Evolutionary conservation across 169 alveolate species (phyloP), one percentile per base, ranked within the genome.

Genomic region (Theileria equi): DNA sequence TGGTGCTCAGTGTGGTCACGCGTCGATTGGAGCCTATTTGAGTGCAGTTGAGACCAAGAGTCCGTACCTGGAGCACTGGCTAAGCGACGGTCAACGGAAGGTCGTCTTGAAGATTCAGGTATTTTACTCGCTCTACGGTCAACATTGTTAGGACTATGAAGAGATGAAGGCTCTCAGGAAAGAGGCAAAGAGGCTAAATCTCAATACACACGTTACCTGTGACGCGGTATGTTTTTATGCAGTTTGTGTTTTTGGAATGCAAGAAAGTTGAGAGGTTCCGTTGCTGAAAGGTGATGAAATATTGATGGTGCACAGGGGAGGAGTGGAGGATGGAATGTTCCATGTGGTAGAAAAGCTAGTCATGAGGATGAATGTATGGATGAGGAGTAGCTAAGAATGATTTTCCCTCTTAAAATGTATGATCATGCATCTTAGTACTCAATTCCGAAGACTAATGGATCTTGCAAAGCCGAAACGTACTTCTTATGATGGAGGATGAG

Each of bases 1-100:
- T 13, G 93, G 96, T 10, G 96, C 98, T 29, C 95, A 94, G 78
- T 93, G 97, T 38, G 95, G 96, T 11, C 98, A 94, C 80, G 98
- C 97, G 17, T 79, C 91, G 52, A 58, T 92, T 16, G 96, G 96
- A 13, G 91, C 90, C 16, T 86, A 82, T 67, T 54, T 79, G 35
- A 41, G 38, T 19, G 47, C 79, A 5, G 28, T 66, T 16, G 26
- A 26, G 23, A 49, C 41, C 77, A 65, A 65, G 26, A 61, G 50
- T 55, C 84, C 67, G 57, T 69, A 80, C 31, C 70, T 55, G 32
- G 36, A 44, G 26, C 47, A 38, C 31, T 77, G 86, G 86, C 25
- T 77, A 61, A 53, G 36, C 5, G 32, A 48, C 13, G 86, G 86
- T 5, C 86, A 77, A 47, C 45, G 52, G 68, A 77, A 77, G 57